Evolutionary conservation across 495 filamentous ascomycete genomes (phyloP), one percentile per base, ranked within the genome.

Genomic region (Penicillium subrubescens): DNA sequence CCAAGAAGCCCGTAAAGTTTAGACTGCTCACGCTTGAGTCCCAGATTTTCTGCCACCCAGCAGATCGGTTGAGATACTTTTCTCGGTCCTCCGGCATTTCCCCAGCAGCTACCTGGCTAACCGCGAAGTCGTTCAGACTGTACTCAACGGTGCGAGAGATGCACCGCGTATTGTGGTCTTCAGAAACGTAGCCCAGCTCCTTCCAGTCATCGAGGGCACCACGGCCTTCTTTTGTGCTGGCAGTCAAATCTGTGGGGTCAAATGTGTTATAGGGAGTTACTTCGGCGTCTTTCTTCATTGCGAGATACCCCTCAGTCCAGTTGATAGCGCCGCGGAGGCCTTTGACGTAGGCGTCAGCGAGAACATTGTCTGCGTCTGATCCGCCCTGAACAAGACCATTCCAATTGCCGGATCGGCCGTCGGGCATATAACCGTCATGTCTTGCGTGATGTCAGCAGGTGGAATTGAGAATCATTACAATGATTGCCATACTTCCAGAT

Each of bases 321-420:
- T 87, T 85, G 50, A 89, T 80, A 19, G 76, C 66, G 1, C 79
- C 76, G 15, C 85, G 81, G 25, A 88, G 82, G 56, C 78, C 69
- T 58, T 77, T 78, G n/a, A 77, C 65, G 61, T 78, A 75, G 23
- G 76, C 68, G 51, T 73, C 73, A 11, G 77, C 76, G 15, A 79
- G 60, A 31, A 75, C 62, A 43, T 69, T 77, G 53, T 75, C 89
- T 8, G 89, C 89, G 62, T 92, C 89, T 0, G 89, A 91, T 2
- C 90, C 90, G 23, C 90, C 88, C 73, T 92, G 89, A 5, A 88
- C 89, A 41, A 86, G 87, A 5, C 89, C 89, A 67, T 88, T 89
- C 69, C 81, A 87, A 21, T 88, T 85, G 59, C 78, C 80, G 73
- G 86, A 87, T 25, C 84, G 74, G 50, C 86, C 86, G 60, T 88